Conservation (phyloP, 495 filamentous ascomycete genomes). For the Neurospora tetraspora region DNA sequence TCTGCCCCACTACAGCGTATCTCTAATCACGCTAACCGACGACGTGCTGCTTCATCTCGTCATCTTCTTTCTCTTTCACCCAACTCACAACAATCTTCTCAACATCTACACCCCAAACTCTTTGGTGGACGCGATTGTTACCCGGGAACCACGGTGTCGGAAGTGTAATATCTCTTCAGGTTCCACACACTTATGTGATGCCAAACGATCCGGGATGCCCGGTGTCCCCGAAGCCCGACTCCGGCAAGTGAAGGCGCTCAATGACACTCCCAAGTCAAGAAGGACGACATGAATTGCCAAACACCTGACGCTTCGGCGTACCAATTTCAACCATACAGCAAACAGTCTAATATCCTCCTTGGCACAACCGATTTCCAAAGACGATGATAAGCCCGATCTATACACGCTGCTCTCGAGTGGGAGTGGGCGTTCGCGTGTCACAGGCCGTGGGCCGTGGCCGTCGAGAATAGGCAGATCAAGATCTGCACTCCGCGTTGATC, state of each 20-base stretch:
- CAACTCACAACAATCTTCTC: background rate
- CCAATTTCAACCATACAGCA: background rate
- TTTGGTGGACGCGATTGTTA: background rate
- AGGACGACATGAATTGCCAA: background rate
- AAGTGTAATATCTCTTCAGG: background rate
- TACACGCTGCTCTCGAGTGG: background rate
- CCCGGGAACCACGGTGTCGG: background rate
- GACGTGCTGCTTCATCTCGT: background rate
- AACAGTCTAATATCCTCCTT: background rate
- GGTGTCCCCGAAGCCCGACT: background rate
- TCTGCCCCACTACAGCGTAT: background rate
- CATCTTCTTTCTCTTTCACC: background rate
- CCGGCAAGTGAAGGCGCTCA: background rate
- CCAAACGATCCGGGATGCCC: background rate
- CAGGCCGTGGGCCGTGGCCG: background rate
- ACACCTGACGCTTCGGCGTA: background rate
- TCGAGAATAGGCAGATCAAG: background rate
- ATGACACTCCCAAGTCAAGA: background rate
- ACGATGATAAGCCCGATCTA: background rate
- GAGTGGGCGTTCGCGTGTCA: background rate
- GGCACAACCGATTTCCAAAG: background rate
- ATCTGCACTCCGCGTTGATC: background rate
- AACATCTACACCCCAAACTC: background rate
- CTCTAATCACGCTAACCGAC: background rate
- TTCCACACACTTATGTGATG: background rate